Conservation (phyloP, 176 grass and related monocot species). For the Hordeum vulgare region MorexV3_pseudomolecules_assembly NC_058521.1:5732948-5733447, state of each 20-base stretch:
- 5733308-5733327: conserved; percentile 42
- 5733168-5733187: not conserved
- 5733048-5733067: not conserved
- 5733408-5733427: not conserved
- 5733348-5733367: not conserved
- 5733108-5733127: not conserved
- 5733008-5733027: conserved; percentile 23
- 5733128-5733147: conserved; percentile 23
- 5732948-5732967: not conserved
- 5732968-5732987: conserved; percentile 29
- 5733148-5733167: not conserved
- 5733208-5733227: conserved; percentile 17
- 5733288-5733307: not conserved
- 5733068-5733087: not conserved
- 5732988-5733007: conserved; percentile 8
- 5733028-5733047: conserved; percentile 18
- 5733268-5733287: not conserved
- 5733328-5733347: conserved; percentile 44
- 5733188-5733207: not conserved
- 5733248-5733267: not conserved
- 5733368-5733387: not conserved
- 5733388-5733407: not conserved
- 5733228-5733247: conserved; percentile 21
- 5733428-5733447: conserved; percentile 39
- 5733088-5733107: not conserved